A percentile compares a stretch with the other conserved stretches of the same genome.
phyloP scores from a whole-genome alignment of 2,329 filamentous ascomycete genomes.

The Aciculosporium take region DNA sequence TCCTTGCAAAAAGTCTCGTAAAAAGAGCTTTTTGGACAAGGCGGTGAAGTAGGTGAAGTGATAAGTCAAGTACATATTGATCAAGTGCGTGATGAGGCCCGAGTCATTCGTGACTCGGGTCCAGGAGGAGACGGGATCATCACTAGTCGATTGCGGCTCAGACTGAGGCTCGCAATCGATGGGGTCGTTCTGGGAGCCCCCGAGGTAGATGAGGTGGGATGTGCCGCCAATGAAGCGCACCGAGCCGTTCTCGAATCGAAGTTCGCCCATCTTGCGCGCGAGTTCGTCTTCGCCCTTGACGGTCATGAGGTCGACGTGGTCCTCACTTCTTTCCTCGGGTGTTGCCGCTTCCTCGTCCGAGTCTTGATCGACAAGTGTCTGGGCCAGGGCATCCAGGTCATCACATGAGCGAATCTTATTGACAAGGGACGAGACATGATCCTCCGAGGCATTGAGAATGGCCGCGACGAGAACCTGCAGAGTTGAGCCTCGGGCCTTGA shows the following conservation, averaged over 20 bases:
- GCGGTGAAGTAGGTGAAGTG: constrained; percentile 95
- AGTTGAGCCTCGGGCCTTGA: constrained; percentile 77
- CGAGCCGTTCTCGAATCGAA: constrained; percentile 74
- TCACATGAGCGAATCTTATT: constrained; percentile 79
- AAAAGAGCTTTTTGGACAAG: constrained; percentile 74
- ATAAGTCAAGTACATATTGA: constrained; percentile 98
- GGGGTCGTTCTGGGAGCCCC: constrained; percentile 27
- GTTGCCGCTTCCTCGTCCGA: constrained; percentile 9
- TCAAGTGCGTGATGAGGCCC: constrained; percentile 66
- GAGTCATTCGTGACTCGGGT: constrained; percentile 71
- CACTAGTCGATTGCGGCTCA: constrained; percentile 34
- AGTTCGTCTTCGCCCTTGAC: constrained; percentile 60
- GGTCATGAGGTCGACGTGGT: constrained; percentile 25
- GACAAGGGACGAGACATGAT: constrained; percentile 71
- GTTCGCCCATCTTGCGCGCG: constrained; percentile 83
- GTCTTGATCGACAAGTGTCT: constrained; percentile 35
- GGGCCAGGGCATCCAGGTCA: constrained; percentile 41
- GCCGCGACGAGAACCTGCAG: constrained; percentile 87
- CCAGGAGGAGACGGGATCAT: constrained; percentile 72
- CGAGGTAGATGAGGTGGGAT: constrained; percentile 78
- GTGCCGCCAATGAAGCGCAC: constrained; percentile 89
- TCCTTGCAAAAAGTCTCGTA: constrained; percentile 67
- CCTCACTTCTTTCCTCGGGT: constrained; percentile 24
- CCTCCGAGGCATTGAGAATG: constrained; percentile 79
- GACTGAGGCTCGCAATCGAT: constrained; percentile 25